Percentiles rank a stretch among this genome's conserved stretches.
Conservation (phyloP, 371 early-diverging fungal genomes). For the Apophysomyces variabilis region DNA sequence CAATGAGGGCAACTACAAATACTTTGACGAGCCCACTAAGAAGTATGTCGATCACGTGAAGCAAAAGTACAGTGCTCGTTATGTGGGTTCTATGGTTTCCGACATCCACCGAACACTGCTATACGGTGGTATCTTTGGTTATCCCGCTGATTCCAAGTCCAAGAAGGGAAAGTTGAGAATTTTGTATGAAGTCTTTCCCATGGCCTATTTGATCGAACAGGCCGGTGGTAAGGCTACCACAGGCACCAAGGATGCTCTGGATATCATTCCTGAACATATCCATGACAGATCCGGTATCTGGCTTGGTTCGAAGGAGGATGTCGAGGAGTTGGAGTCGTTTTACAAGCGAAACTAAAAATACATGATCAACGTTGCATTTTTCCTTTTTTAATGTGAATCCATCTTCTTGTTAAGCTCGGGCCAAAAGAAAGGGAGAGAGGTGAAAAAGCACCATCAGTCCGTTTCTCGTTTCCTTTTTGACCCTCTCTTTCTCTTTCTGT, state of each 20-base stretch:
- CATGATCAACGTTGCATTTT: conserved; percentile 8
- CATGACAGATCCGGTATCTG: conserved; percentile 94
- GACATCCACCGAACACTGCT: conserved; percentile 98
- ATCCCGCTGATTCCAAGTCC: conserved; percentile 87
- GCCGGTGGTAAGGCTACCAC: conserved; percentile 95
- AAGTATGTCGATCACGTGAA: conserved; percentile 90
- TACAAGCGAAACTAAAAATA: conserved; percentile 35
- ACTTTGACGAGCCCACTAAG: conserved; percentile 88
- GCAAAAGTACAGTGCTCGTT: conserved; percentile 94
- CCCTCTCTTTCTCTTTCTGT: too few species aligned
- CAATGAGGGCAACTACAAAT: conserved; percentile 96
- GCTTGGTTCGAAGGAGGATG: conserved; percentile 92
- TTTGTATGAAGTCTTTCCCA: conserved; percentile 98
- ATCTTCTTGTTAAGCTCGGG: background rate
- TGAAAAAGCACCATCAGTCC: too few species aligned
- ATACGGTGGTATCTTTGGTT: conserved; percentile 89
- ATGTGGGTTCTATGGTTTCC: conserved; percentile 98
- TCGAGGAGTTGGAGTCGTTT: conserved; percentile 74
- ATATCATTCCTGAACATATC: conserved; percentile 85
- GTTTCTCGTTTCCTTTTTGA: too few species aligned
- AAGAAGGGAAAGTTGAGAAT: conserved; percentile 94
- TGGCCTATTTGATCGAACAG: conserved; percentile 94
- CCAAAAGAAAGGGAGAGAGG: background rate
- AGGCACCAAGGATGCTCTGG: conserved; percentile 83
- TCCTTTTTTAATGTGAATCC: background rate